These are phyloP conservation scores for Balakata baccata DNA, from an alignment of 345 rosid species.

Conservation along the genomic window DNA sequence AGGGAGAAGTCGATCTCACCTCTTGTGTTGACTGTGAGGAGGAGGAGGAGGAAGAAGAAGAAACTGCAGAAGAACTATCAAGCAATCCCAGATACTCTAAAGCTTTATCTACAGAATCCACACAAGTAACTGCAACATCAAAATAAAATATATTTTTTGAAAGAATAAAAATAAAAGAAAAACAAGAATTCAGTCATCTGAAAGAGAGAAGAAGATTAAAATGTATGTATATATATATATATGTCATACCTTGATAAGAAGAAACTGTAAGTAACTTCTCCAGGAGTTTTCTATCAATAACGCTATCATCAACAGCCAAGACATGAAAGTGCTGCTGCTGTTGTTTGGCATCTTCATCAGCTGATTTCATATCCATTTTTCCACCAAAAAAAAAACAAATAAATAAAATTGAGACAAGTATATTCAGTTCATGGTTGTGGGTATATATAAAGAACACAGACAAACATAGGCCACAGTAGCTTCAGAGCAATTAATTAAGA, in stretches of 20 bases:
- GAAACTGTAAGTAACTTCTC: constrained; percentile 49
- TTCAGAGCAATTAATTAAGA: background rate
- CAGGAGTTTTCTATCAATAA: constrained; percentile 49
- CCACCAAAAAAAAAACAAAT: too few species aligned
- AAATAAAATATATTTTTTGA: background rate
- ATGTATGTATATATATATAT: too few species aligned
- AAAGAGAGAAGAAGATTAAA: too few species aligned
- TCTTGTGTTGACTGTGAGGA: constrained; percentile 22
- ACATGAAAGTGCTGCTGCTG: constrained; percentile 44
- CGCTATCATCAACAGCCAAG: constrained; percentile 59
- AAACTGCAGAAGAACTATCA: constrained; percentile 13
- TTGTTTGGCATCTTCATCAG: constrained; percentile 9
- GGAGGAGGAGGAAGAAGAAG: constrained; percentile 15
- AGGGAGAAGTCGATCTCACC: constrained; percentile 16
- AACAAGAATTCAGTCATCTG: too few species aligned
- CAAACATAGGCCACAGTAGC: background rate
- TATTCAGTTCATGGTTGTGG: too few species aligned
- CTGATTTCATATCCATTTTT: constrained; percentile 35
- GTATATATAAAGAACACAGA: background rate
- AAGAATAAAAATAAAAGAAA: too few species aligned
- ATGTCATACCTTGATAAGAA: constrained; percentile 43
- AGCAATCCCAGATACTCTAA: constrained; percentile 51
- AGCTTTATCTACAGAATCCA: constrained; percentile 59
- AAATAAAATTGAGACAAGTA: too few species aligned
- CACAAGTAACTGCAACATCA: constrained; percentile 43